phyloP scores from a whole-genome alignment of 208 protist species.

The Endotrypanum monterogeii region DNA sequence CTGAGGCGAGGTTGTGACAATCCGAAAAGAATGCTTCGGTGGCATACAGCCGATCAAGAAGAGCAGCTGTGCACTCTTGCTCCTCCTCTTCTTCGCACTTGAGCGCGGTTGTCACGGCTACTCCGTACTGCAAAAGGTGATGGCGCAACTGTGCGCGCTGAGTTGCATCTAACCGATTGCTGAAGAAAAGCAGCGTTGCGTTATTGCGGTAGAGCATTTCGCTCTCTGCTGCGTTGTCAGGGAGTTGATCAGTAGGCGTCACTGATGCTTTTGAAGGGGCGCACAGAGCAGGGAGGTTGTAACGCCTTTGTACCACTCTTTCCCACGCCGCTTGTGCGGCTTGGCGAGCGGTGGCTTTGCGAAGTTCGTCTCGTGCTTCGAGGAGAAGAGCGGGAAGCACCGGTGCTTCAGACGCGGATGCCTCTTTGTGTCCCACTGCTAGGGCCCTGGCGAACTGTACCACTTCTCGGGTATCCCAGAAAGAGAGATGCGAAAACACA shows the following conservation, averaged over 20 bases:
- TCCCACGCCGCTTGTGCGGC: constrained; percentile 26
- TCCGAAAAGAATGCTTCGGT: constrained; percentile 14
- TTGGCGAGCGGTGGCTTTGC: constrained; percentile 10
- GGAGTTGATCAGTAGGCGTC: not conserved
- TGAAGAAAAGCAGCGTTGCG: constrained; percentile 29
- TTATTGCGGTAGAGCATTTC: constrained; percentile 23
- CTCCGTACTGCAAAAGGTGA: constrained; percentile 16
- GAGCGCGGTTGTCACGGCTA: constrained; percentile 7
- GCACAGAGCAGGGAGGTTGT: constrained; percentile 10
- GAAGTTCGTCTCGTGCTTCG: constrained; percentile 7
- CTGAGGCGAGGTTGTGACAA: constrained; percentile 14
- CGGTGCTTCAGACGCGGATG: not conserved
- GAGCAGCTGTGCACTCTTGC: constrained; percentile 29
- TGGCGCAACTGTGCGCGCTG: constrained; percentile 14
- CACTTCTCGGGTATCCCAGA: constrained; percentile 24
- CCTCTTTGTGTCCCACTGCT: not conserved
- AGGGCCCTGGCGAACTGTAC: constrained; percentile 7
- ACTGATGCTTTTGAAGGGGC: not conserved
- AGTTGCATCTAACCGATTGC: constrained; percentile 5
- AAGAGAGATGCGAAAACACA: constrained; percentile 27
- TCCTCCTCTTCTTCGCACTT: constrained; percentile 21
- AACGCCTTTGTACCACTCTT: constrained; percentile 11
- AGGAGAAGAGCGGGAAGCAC: constrained; percentile 16
- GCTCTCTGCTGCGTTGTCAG: not conserved
- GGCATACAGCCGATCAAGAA: constrained; percentile 30